A percentile compares a stretch with the other conserved stretches of the same genome.
Conservation (phyloP, 2,329 filamentous ascomycete species). For the Rhinocladiella mackenziei region DNA sequence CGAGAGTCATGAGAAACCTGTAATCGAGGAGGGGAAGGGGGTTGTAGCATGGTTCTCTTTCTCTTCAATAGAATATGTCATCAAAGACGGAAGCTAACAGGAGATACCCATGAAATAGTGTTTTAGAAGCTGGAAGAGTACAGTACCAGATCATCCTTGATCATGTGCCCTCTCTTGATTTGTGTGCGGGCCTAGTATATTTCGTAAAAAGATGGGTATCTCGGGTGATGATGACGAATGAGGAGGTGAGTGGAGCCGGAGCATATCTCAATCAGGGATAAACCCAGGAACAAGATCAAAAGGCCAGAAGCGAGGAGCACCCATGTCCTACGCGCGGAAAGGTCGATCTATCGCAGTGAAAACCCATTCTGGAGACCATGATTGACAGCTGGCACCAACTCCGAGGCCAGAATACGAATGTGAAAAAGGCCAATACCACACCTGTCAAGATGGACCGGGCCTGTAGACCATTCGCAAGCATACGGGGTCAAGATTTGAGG, state of each 20-base stretch:
- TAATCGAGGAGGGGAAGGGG: neutral
- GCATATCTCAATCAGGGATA: neutral
- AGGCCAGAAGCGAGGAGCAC: neutral
- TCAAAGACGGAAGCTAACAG: too few species aligned
- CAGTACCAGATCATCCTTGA: too few species aligned
- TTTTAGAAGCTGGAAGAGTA: too few species aligned
- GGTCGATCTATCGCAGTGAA: too few species aligned
- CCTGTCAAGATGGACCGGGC: neutral
- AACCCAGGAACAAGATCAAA: neutral
- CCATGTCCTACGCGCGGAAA: too few species aligned
- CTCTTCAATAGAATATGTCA: neutral
- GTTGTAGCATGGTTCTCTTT: neutral
- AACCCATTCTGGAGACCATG: neutral
- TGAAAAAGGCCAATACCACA: neutral
- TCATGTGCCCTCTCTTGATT: too few species aligned
- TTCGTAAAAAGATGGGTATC: too few species aligned
- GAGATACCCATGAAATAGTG: too few species aligned
- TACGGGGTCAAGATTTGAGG: too few species aligned
- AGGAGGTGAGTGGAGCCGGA: too few species aligned
- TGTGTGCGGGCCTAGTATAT: too few species aligned
- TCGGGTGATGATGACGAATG: neutral
- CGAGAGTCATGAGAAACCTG: slow-evolving; percentile 11
- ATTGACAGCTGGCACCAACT: neutral
- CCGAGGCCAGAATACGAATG: neutral
- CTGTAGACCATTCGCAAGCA: too few species aligned